Evolutionary conservation across 2,329 filamentous ascomycete species (phyloP), one percentile per base, ranked within the genome.

Genomic region (Cytospora piceicola): DNA sequence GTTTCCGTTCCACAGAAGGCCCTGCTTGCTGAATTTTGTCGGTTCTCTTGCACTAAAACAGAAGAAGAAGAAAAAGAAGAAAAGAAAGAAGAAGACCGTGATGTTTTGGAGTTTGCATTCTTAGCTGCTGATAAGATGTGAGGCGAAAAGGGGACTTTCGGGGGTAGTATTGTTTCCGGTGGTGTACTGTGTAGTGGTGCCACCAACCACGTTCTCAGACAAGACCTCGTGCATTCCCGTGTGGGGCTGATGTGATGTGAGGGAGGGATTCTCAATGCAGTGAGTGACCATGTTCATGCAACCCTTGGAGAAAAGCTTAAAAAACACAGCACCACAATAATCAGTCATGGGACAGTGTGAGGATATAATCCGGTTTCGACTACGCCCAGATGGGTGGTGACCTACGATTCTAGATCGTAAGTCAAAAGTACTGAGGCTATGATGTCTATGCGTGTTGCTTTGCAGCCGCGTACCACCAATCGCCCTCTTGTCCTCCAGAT

Each of bases 161-260:
- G 42, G 36, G 17, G 32, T 39, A 24, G 46, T 46, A 42, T n/a
- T 42, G 55, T 12, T 36, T 29, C 22, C 14, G 14, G 32, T 8
- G 24, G 34, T 30, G n/a, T 27, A 62, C 29, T 32, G 34, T 30
- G n/a, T 27, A 62, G 39, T 32, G 39, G 39, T 15, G 15, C 61
- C 61, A 63, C 61, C 61, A 63, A 57, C 53, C 61, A 63, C 53
- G 42, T 42, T 29, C 20, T 34, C 60, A 34, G n/a, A 32, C n/a
- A 42, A 36, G 60, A 36, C 39, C 60, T 57, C 60, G 60, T 57
- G 60, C 52, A 42, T 42, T 49, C 30, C 36, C 6, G 27, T 20
- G 27, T 49, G 29, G 39, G 11, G 52, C 51, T 49, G 36, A 62
- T 62, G 49, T 42, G 11, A 42, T 42, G 39, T 42, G 11, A 42